Evolutionary conservation across 805 yeast genomes (phyloP), one percentile per base, ranked within the genome.

Genomic region (Candida sithepensis): DNA sequence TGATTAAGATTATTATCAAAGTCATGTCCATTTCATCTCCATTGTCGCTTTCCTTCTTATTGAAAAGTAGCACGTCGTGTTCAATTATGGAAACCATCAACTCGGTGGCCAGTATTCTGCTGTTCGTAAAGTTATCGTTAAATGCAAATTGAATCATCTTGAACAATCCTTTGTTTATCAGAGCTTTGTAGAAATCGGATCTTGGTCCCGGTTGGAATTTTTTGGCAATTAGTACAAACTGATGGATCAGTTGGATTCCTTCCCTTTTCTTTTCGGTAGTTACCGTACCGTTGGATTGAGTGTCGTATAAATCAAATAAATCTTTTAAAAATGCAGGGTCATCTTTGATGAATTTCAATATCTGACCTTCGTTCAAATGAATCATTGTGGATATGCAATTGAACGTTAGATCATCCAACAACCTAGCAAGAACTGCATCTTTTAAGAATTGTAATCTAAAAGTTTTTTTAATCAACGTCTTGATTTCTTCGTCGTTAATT

Each of bases 371-470:
- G 58, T 86, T 83, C 54, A 74, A 65, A 57, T 80, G 83, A 4
- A 88, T 84, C 68, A 85, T 68, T 1, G 86, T 79, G 16, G 84
- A 71, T 33, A 94, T 73, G 49, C 85, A 69, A 51, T 78, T 79
- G 59, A 83, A 81, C 4, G 90, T 78, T 39, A 83, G 79, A 61
- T 92, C 98, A 63, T 92, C 98, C 41, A 92, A 63, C 38, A 84
- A 69, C 44, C 96, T 72, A 3, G 94, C 91, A 23, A 92, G 67
- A 1, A 88, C 95, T 18, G 88, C 95, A 64, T 92, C 97, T 63
- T 86, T 86, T 42, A 94, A 69, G 62, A 87, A 88, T 59, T 85
- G 91, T 46, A 90, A 70, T 48, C 88, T 74, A 62, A 84, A 88
- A 36, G 94, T 90, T 58, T 81, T 81, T 47, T 83, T 81, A 48